A percentile compares a stretch with the other conserved stretches of the same genome.
phyloP scores from a whole-genome alignment of 2,329 filamentous ascomycete species.

The Colletotrichum aenigma region DNA sequence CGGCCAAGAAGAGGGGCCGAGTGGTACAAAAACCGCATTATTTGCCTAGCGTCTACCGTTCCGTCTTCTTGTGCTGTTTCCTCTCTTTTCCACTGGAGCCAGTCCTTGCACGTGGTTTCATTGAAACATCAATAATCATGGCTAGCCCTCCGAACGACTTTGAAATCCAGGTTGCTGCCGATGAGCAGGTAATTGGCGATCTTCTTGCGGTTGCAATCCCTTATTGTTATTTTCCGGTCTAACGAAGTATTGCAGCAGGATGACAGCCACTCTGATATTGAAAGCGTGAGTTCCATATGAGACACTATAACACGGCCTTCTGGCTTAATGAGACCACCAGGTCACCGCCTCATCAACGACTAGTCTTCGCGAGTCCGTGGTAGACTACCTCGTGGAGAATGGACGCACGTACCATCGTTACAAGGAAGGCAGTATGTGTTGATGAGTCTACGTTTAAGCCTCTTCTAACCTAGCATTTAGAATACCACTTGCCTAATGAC shows the following conservation, averaged over 20 bases:
- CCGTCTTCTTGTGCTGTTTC: background rate
- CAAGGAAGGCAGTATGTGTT: slow-evolving; percentile 18
- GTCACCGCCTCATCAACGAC: background rate
- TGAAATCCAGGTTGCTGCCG: background rate
- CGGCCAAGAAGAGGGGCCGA: background rate
- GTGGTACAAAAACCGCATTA: background rate
- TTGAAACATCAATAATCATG: background rate
- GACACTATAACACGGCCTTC: too few relatives aligned
- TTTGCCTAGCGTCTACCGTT: background rate
- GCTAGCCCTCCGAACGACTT: background rate
- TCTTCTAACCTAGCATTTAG: background rate
- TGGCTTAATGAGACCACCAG: too few relatives aligned
- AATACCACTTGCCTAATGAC: background rate
- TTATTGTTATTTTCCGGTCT: too few relatives aligned
- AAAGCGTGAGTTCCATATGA: background rate
- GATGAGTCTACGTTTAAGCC: too few relatives aligned
- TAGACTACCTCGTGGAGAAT: background rate
- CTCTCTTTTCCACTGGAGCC: too few relatives aligned
- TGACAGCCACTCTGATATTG: background rate
- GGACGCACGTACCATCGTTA: background rate
- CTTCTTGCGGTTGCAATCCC: background rate
- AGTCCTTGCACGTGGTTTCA: background rate
- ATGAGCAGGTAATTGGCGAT: background rate
- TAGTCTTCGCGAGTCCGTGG: background rate
- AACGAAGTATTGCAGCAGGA: too few relatives aligned